phyloP scores from a whole-genome alignment of 2,329 filamentous ascomycete genomes.

The Fusarium sp. region DNA sequence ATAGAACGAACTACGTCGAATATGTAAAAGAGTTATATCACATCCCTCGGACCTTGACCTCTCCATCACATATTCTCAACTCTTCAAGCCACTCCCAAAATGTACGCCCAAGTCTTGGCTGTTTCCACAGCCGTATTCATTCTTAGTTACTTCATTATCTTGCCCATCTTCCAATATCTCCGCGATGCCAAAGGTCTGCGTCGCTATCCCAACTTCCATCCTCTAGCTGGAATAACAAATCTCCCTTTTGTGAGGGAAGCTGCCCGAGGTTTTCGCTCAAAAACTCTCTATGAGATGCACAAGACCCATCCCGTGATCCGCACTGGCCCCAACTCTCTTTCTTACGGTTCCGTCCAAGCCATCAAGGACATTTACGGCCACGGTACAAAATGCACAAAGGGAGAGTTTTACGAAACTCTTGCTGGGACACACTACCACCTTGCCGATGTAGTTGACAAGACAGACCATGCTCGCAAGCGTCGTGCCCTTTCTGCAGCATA shows the following conservation, averaged over 20 bases:
- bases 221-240: constrained; percentile 41
- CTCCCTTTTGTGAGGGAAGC: constrained; percentile 40
- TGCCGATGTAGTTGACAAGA: constrained; percentile 64
- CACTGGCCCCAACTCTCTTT: constrained; percentile 47
- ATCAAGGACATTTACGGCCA: constrained; percentile 57
- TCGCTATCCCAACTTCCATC: constrained; percentile 41
- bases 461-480: constrained; percentile 64
- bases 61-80: not conserved
- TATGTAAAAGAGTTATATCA: constrained; percentile 15
- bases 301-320: constrained; percentile 54
- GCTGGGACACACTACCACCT: constrained; percentile 64
- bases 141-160: constrained; percentile 35
- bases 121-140: constrained; percentile 15
- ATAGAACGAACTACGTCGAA: not conserved
- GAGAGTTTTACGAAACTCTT: constrained; percentile 59
- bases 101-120: constrained; percentile 38
- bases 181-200: constrained; percentile 55
- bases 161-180: constrained; percentile 33
- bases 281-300: constrained; percentile 62
- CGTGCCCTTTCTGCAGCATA: constrained; percentile 64
- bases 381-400: constrained; percentile 63
- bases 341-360: constrained; percentile 40
- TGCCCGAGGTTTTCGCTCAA: constrained; percentile 55
- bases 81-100: constrained; percentile 12
- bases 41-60: not conserved